Evolutionary conservation across 1,139 yeast genomes (phyloP).

Genomic region (Pichiaceae sp.): DNA sequence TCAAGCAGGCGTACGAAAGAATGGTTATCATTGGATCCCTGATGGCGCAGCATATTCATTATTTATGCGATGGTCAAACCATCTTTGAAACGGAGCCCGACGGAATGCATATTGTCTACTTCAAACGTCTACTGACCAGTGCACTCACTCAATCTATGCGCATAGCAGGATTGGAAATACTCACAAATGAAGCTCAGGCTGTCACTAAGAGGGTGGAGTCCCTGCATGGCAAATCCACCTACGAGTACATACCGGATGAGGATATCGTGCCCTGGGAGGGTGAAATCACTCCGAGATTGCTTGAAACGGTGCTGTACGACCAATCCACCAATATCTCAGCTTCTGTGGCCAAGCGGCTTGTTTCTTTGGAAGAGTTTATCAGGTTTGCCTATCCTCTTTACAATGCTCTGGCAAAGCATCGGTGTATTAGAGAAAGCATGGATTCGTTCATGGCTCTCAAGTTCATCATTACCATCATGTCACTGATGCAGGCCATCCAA

Average conservation of each 20-base stretch:
- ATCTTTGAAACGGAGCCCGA: conserved; percentile 1
- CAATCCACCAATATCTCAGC: neutral
- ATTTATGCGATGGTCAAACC: neutral
- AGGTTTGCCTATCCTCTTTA: neutral
- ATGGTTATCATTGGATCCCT: neutral
- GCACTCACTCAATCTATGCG: neutral
- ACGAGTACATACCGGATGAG: neutral
- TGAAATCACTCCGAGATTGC: neutral
- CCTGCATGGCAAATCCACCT: neutral
- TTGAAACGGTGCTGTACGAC: neutral
- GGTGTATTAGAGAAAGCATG: neutral
- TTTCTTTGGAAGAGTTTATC: neutral
- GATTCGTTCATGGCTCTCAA: conserved; percentile 1
- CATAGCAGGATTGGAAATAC: neutral
- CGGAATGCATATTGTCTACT: conserved; percentile 1
- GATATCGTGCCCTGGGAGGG: neutral
- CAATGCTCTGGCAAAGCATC: neutral
- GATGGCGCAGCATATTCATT: neutral
- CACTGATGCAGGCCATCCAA: neutral
- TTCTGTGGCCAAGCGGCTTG: neutral
- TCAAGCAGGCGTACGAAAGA: neutral
- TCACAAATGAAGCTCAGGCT: neutral
- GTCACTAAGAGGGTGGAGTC: neutral
- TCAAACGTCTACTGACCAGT: neutral
- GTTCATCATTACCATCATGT: neutral